Base-by-base conservation (phyloP, 371 early-diverging fungal genomes). In the Fennellomyces sp. region DNA sequence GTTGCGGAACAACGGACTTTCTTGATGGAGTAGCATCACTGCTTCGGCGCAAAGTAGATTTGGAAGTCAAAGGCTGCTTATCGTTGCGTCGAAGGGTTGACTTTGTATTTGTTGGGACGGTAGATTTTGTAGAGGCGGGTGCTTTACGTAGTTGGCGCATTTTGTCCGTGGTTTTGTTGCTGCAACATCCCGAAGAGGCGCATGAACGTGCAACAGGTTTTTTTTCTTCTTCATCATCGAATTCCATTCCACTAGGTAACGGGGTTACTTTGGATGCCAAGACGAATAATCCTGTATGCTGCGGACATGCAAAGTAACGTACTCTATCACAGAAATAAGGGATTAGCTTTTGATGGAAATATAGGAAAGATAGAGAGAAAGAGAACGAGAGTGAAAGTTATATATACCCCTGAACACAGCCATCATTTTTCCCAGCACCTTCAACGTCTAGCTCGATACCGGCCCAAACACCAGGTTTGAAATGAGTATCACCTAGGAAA, bases 391-490 rank as follows among this genome's bases (percentile, higher is more conserved):
- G 25, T 17, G 21, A 13, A 49, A 45, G 30, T 48, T 26, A 27
- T 2, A 47, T 75, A 68, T 78, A 84, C 83, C 91, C 93, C 52
- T 79, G 77, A 58, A 89, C 84, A 39, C 76, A 75, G n/a, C 94
- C 94, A 61, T 91, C 85, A 69, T 94, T 93, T 66, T 93, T 94
- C 36, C 94, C 94, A 19, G 81, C 75, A 23, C 89, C 91, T n/a
- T 65, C 70, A 19, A 71, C 56, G 55, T 92, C 92, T 5, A 94
- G 76, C 65, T 90, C 90, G 41, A 94, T 83, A 13, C 94, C 94
- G 11, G 89, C 89, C 94, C 94, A 94, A 5, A 78, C 58, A 11
- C 94, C 94, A 29, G 78, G 78, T 63, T 88, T 89, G 49, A 84
- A 82, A 33, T 82, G 70, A 7, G 84, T 82, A 3, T 83, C 80